Percentiles rank a stretch among this genome's conserved stretches.
Conservation (phyloP, 2,329 filamentous ascomycete genomes). For the Myrmaecium sp. region DNA sequence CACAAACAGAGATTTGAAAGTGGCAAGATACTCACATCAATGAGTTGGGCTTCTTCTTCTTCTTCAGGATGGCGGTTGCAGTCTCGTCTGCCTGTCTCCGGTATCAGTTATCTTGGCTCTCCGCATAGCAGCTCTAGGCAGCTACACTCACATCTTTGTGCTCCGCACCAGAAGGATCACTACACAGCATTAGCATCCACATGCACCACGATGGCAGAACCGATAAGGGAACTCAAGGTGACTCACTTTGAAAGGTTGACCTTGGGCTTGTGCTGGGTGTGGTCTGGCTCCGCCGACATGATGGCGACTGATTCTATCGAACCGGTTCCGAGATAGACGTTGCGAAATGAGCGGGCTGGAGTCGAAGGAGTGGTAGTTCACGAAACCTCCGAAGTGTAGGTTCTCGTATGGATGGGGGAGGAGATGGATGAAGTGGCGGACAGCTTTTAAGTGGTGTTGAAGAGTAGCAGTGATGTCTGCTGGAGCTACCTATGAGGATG, state of each 20-base stretch:
- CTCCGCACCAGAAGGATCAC: slow-evolving; percentile 79
- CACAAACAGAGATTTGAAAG: neutral
- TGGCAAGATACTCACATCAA: slow-evolving; percentile 53
- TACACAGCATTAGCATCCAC: slow-evolving; percentile 27
- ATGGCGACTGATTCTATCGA: too few species aligned
- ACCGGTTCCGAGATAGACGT: too few species aligned
- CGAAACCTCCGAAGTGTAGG: too few species aligned
- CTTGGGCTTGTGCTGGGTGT: slow-evolving; percentile 26
- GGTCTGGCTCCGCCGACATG: slow-evolving; percentile 35
- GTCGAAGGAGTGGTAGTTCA: too few species aligned
- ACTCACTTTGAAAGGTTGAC: slow-evolving; percentile 30
- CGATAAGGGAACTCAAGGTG: neutral
- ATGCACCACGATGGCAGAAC: slow-evolving; percentile 5
- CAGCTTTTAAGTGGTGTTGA: too few species aligned
- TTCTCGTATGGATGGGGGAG: too few species aligned
- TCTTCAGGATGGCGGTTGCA: slow-evolving; percentile 93
- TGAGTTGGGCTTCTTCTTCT: slow-evolving; percentile 99
- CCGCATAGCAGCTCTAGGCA: slow-evolving; percentile 5
- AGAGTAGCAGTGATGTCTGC: too few species aligned
- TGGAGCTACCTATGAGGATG: too few species aligned
- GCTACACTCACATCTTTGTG: slow-evolving; percentile 54
- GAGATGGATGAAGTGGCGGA: too few species aligned
- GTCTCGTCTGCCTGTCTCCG: slow-evolving; percentile 67
- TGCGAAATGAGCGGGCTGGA: too few species aligned
- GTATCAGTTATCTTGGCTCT: slow-evolving; percentile 13